Evolutionary conservation across 768 basidiomycete species (phyloP), one percentile per base, ranked within the genome.

Genomic region (Russula earlei): DNA sequence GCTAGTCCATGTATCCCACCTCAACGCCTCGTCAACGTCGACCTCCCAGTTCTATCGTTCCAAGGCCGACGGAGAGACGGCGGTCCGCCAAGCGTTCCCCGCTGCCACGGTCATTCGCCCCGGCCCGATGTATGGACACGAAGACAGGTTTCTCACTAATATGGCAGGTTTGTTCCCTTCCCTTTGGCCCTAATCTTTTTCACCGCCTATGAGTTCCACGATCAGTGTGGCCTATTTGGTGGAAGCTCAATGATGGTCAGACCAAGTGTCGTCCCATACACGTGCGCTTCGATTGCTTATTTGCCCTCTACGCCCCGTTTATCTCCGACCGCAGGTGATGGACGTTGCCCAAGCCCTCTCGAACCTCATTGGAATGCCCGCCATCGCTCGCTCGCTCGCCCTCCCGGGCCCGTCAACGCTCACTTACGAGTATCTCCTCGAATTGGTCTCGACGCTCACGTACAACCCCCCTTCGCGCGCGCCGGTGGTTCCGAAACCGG

Each of bases 81-180:
- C 79, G 49, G 93, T 98, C 60, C 83, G 82, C 67, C 78, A 80
- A 51, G 87, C 75, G 3, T 97, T 92, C 76, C 86, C 87, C 2
- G 75, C 74, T 34, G 91, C 93, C 37, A 96, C 90, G 37, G 88
- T 99, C 63, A 78, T 96, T 52, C 76, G 92, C 47, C 96, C 96
- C 40, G 81, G 81, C 10, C 67, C 79, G 31, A 83, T 97, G 82
- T 99, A 76, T 69, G 96, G 96, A n/a, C 82, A 85, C 65, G 96
- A 99, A 71, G 96, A 99, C 73, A 91, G 86, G 70, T 72, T 98
- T 48, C 72, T 98, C 67, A 94, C 87, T 68, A 93, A 89, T 68
- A 87, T 96, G 71, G 87, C 92, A 48, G 73, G 93, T 94, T 68
- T 70, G 87, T 79, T 55, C 40, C 49, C n/a, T 31, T 4, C 15